Percentiles rank a stretch among this genome's conserved stretches.
Conservation (phyloP, 495 filamentous ascomycete genomes). For the Aspergillus affinis region DNA sequence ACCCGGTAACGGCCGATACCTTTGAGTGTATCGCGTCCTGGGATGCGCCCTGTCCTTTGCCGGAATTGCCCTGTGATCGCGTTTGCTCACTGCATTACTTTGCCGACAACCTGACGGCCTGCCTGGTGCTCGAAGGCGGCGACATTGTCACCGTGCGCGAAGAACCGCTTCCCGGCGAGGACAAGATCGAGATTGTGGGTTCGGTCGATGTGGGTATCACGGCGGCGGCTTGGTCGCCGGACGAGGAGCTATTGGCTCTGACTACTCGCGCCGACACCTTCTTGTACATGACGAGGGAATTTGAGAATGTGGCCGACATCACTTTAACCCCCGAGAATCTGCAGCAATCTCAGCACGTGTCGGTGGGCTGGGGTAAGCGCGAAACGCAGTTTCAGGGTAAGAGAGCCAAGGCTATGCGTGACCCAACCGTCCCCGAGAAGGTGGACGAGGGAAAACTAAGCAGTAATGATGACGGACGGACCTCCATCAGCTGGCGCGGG, state of each 20-base stretch:
- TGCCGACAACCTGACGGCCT: constrained; percentile 70
- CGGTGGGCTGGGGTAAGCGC: constrained; percentile 96
- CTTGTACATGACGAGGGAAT: constrained; percentile 88
- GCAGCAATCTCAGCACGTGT: constrained; percentile 89
- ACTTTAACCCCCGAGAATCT: constrained; percentile 73
- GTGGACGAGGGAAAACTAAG: constrained; percentile 82
- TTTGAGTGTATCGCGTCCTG: constrained; percentile 71
- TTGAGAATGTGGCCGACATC: constrained; percentile 77
- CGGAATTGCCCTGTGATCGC: constrained; percentile 66
- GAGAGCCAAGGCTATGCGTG: constrained; percentile 82
- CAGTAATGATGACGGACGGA: constrained; percentile 63
- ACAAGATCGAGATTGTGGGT: constrained; percentile 89
- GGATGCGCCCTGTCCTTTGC: constrained; percentile 75
- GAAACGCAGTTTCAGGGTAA: constrained; percentile 98
- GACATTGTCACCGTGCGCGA: constrained; percentile 86
- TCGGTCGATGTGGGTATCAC: constrained; percentile 89
- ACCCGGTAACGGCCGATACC: constrained; percentile 35
- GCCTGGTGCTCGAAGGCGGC: constrained; percentile 82
- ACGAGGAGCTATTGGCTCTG: constrained; percentile 86
- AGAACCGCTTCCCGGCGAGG: constrained; percentile 63
- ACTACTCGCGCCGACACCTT: constrained; percentile 75
- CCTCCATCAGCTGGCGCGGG: constrained; percentile 86
- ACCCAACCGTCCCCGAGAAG: constrained; percentile 93
- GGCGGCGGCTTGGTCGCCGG: constrained; percentile 90
- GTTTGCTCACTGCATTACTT: constrained; percentile 81